A percentile compares a stretch with the other conserved stretches of the same genome.
Conservation (phyloP, 2,329 filamentous ascomycete genomes). For the Diaporthe ilicicola region DNA sequence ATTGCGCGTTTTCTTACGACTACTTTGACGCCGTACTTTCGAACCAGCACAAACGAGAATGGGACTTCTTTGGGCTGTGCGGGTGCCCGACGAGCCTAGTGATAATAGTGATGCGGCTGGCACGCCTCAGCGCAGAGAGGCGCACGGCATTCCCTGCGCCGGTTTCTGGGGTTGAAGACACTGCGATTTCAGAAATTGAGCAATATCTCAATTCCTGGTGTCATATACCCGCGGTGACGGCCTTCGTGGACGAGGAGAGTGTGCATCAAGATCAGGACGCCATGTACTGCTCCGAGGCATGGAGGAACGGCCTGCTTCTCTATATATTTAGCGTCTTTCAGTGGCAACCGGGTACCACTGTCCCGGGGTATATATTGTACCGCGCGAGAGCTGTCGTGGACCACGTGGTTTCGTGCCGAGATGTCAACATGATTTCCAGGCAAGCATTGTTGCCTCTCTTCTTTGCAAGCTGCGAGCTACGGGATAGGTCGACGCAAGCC, state of each 20-base stretch:
- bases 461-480: neutral
- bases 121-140: neutral
- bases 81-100: neutral
- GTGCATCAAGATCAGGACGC: neutral
- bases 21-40: neutral
- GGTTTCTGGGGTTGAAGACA: neutral
- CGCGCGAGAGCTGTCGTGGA: neutral
- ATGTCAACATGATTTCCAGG: neutral
- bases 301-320: neutral
- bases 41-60: neutral
- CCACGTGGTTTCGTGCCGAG: neutral
- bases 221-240: neutral
- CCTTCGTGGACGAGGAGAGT: neutral
- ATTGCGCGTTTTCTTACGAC: neutral
- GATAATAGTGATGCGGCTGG: neutral
- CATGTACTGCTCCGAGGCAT: neutral
- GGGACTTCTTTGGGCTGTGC: neutral
- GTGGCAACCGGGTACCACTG: neutral
- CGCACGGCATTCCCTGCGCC: neutral
- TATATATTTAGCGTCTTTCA: neutral
- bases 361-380: neutral
- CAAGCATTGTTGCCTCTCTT: neutral
- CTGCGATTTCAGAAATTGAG: neutral
- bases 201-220: neutral
- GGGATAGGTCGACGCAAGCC: neutral